These are phyloP conservation scores for Heliamphora pulchella DNA, from an alignment of 179 eudicot genomes.

Conservation along the genomic window DNA sequence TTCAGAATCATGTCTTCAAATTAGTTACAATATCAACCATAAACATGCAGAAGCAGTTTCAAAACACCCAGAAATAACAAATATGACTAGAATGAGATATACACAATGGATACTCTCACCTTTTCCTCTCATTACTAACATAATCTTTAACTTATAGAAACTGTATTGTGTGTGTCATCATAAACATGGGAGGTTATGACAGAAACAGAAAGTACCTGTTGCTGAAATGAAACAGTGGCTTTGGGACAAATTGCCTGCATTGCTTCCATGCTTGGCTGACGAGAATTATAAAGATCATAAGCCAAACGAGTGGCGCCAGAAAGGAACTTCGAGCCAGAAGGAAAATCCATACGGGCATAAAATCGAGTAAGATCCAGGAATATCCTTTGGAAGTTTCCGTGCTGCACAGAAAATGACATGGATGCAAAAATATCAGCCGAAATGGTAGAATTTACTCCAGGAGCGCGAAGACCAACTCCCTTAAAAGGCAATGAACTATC, in stretches of 20 bases:
- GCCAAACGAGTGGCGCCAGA: constrained; percentile 54
- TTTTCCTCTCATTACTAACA: background rate
- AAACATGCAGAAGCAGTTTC: background rate
- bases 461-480: constrained; percentile 35
- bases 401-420: constrained; percentile 60
- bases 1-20: background rate
- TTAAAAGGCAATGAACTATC: constrained; percentile 34
- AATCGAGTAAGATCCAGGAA: constrained; percentile 67
- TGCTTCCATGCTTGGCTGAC: constrained; percentile 44
- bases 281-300: constrained; percentile 45
- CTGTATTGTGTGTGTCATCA: background rate
- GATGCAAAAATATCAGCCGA: constrained; percentile 59
- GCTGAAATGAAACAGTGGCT: constrained; percentile 67
- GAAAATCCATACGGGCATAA: constrained; percentile 57
- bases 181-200: background rate
- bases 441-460: constrained; percentile 41
- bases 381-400: constrained; percentile 70
- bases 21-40: background rate
- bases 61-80: background rate
- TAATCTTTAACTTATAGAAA: background rate
- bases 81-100: background rate
- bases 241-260: constrained; percentile 54
- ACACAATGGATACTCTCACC: background rate
- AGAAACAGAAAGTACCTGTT: constrained; percentile 50
- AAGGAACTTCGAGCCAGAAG: constrained; percentile 66